phyloP scores from a whole-genome alignment of 345 rosid genomes.

The Syzygium jambos region DNA sequence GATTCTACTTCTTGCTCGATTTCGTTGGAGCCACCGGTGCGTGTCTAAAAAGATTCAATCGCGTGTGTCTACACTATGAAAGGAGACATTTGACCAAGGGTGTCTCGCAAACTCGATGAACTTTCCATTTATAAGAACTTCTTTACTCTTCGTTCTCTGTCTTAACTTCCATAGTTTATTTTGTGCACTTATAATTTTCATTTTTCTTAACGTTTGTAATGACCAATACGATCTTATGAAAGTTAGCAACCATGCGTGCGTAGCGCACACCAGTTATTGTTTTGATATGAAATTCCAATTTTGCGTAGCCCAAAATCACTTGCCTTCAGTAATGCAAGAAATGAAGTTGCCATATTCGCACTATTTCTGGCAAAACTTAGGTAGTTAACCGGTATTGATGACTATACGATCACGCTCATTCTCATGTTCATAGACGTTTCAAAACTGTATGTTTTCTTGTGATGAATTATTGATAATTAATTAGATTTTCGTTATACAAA shows the following conservation, averaged over 20 bases:
- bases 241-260: neutral
- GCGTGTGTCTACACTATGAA: neutral
- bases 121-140: neutral
- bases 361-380: neutral
- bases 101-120: neutral
- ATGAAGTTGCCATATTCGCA: neutral
- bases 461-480: no score
- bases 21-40: slow-evolving; percentile 75
- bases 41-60: slow-evolving; percentile 5
- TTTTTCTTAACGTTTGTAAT: neutral
- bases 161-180: neutral
- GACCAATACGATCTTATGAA: neutral
- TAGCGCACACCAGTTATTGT: neutral
- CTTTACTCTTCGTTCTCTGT: neutral
- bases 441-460: no score
- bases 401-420: no score
- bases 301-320: neutral
- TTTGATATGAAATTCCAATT: neutral
- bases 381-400: no score
- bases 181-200: neutral
- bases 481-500: no score
- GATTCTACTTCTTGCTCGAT: slow-evolving; percentile 85
- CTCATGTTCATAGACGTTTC: no score
- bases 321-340: neutral
- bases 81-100: neutral